Evolutionary conservation across 2,329 filamentous ascomycete genomes (phyloP).

Genomic region (Cryphonectria nitschkei): DNA sequence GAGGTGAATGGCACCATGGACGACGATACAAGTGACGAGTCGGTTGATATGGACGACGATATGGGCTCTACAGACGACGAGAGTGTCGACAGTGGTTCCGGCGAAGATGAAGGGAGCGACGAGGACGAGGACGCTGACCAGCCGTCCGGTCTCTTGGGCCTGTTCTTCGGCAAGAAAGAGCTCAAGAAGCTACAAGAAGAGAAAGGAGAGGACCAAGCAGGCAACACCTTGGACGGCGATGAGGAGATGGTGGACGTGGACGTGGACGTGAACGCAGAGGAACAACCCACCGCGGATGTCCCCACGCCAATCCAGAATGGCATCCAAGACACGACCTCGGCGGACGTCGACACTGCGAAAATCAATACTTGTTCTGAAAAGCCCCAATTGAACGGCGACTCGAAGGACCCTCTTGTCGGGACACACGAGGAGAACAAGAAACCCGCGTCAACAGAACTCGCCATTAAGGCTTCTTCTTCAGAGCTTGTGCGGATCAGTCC

Average conservation of each 20-base stretch:
- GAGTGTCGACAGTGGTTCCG: conserved; percentile 46
- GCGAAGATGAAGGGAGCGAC: conserved; percentile 45
- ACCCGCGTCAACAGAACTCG: conserved; percentile 33
- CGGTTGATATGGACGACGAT: conserved; percentile 71
- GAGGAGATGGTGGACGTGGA: conserved; percentile 31
- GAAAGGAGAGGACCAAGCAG: conserved; percentile 34
- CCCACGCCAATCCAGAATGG: not conserved
- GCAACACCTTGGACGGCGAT: conserved; percentile 33
- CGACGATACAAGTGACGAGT: conserved; percentile 65
- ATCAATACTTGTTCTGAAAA: conserved; percentile 25
- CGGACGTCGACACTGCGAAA: not conserved
- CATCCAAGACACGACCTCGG: not conserved
- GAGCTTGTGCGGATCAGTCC: conserved; percentile 42
- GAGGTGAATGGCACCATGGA: conserved; percentile 37
- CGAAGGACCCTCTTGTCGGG: not conserved
- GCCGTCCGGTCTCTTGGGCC: conserved; percentile 54
- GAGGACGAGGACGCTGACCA: conserved; percentile 44
- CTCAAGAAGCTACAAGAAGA: conserved; percentile 55
- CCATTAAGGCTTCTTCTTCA: conserved; percentile 32
- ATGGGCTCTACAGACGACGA: conserved; percentile 62
- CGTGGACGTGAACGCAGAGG: conserved; percentile 27
- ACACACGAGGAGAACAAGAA: not conserved
- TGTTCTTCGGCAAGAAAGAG: conserved; percentile 64
- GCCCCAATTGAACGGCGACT: conserved; percentile 12
- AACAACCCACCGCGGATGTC: not conserved